Evolutionary conservation across 2,329 filamentous ascomycete genomes (phyloP).

Genomic region (Blumeriella jaapii): DNA sequence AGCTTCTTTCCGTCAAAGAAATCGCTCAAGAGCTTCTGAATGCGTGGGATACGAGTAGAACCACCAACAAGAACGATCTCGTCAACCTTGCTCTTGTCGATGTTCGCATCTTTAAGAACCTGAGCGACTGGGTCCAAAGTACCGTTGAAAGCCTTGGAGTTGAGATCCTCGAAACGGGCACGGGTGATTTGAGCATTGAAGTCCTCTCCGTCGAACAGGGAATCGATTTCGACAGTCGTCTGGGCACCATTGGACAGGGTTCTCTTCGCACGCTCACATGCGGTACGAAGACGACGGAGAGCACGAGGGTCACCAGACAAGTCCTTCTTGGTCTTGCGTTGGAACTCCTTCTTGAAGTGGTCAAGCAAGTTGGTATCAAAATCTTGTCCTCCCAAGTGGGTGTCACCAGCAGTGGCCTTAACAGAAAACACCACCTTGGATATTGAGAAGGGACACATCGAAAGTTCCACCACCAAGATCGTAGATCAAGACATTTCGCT

Average conservation of each 20-base stretch:
- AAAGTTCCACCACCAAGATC: slow-evolving; percentile 99
- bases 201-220: slow-evolving; percentile 94
- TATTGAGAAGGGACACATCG: slow-evolving; percentile 98
- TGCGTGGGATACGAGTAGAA: slow-evolving; percentile 95
- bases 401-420: slow-evolving; percentile 96
- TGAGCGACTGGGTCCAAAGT: slow-evolving; percentile 93
- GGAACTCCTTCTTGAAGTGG: slow-evolving; percentile 94
- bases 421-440: slow-evolving; percentile 99
- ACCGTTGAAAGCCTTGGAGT: slow-evolving; percentile 87
- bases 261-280: slow-evolving; percentile 99
- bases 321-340: slow-evolving; percentile 67
- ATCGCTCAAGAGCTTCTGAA: slow-evolving; percentile 98
- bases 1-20: slow-evolving; percentile 99
- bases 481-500: slow-evolving; percentile 98
- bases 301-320: slow-evolving; percentile 78
- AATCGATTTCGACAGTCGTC: slow-evolving; percentile 97
- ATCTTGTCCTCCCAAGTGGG: slow-evolving; percentile 88
- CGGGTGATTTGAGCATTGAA: slow-evolving; percentile 96
- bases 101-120: slow-evolving; percentile 82
- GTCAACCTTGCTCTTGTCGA: slow-evolving; percentile 86
- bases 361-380: slow-evolving; percentile 95
- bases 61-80: slow-evolving; percentile 99
- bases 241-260: slow-evolving; percentile 95
- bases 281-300: slow-evolving; percentile 88
- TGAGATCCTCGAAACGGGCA: slow-evolving; percentile 97